Conservation (phyloP, 495 filamentous ascomycete species). For the Opeltia flavorubescens region DNA sequence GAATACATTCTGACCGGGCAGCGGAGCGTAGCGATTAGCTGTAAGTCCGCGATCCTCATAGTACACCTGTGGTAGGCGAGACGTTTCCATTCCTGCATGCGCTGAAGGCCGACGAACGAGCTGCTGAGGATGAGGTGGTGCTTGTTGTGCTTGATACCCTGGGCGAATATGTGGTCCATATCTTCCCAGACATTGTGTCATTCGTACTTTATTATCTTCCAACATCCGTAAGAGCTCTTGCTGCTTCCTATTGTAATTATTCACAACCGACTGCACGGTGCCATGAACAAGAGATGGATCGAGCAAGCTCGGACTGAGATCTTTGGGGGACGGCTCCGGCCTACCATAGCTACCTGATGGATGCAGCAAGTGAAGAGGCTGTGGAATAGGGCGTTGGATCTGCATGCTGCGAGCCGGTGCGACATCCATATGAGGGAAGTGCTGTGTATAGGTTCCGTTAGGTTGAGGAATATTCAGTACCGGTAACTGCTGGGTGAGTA, state of each 20-base stretch:
- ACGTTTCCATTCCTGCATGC: neutral
- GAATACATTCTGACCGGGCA: neutral
- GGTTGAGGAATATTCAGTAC: neutral
- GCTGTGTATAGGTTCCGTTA: neutral
- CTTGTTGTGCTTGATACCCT: neutral
- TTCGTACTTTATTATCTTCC: constrained; percentile 3
- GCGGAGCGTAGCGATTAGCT: neutral
- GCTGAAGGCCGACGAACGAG: neutral
- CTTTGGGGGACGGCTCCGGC: constrained; percentile 4
- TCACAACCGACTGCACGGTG: constrained; percentile 3
- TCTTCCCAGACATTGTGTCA: neutral
- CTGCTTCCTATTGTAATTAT: constrained; percentile 2
- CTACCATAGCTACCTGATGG: neutral
- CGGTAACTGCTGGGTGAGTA: neutral
- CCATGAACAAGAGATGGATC: constrained; percentile 6
- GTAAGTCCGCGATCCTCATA: neutral
- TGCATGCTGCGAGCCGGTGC: neutral
- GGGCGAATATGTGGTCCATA: neutral
- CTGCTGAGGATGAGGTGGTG: neutral
- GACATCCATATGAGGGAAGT: neutral
- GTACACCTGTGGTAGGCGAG: neutral
- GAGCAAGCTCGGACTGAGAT: constrained; percentile 7
- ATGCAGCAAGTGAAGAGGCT: neutral
- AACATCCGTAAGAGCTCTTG: neutral
- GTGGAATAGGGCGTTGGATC: neutral